Evolutionary conservation across 345 rosid genomes (phyloP).

Genomic region (Arabidopsis suecica): DNA sequence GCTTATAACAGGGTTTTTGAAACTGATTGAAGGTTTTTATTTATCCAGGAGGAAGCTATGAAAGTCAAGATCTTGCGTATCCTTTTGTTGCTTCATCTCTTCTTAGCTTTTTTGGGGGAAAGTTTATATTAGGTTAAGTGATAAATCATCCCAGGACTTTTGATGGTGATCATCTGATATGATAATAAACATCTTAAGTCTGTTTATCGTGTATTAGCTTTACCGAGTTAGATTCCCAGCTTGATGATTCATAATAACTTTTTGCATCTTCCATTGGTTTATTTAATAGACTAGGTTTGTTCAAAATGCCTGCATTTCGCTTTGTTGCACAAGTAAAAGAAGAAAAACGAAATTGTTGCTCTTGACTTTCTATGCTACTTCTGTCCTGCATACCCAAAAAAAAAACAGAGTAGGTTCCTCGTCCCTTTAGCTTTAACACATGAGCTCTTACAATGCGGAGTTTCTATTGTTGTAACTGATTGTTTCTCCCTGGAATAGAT

Average conservation of each 20-base stretch:
- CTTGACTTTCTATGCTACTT: constrained; percentile 45
- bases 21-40: constrained; percentile 17
- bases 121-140: background rate
- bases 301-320: constrained; percentile 5
- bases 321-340: constrained; percentile 15
- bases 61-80: constrained; percentile 75
- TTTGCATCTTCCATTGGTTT: constrained; percentile 11
- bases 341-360: constrained; percentile 29
- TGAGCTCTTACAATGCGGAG: constrained; percentile 10
- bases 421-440: constrained; percentile 23
- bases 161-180: constrained; percentile 15
- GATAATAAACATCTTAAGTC: background rate
- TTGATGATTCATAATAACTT: background rate
- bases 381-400: background rate
- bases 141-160: background rate
- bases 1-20: background rate
- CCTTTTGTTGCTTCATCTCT: constrained; percentile 45
- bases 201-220: background rate
- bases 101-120: constrained; percentile 9
- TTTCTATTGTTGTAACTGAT: background rate
- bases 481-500: constrained; percentile 51
- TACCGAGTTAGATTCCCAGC: background rate
- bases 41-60: constrained; percentile 52
- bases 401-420: constrained; percentile 51
- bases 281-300: background rate